Percentiles rank a stretch among this genome's conserved stretches.
phyloP scores from a whole-genome alignment of 208 protist genomes.

The Vickermania spadyakhi region DNA sequence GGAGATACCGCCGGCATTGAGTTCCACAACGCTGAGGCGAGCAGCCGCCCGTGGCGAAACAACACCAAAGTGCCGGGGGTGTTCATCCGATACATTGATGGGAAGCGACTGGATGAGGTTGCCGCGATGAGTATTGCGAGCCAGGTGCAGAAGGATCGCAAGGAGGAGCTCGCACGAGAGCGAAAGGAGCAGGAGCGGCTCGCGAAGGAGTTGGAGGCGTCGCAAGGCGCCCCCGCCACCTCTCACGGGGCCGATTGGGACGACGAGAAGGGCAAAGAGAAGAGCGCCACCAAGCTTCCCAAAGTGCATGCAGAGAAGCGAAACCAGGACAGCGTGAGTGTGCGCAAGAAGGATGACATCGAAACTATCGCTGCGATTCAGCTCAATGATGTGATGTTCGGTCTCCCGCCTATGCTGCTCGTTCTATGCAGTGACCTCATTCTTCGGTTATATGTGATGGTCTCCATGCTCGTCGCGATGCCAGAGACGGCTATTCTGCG shows the following conservation, averaged over 20 bases:
- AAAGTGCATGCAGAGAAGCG: slow-evolving; percentile 1
- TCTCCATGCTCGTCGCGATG: slow-evolving; percentile 39
- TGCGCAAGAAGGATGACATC: slow-evolving; percentile 9
- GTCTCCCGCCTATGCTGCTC: slow-evolving; percentile 33
- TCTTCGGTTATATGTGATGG: slow-evolving; percentile 50
- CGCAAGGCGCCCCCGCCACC: not conserved
- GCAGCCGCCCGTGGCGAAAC: slow-evolving; percentile 18
- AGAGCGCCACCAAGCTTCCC: not conserved
- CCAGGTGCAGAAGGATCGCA: slow-evolving; percentile 5
- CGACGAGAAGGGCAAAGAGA: slow-evolving; percentile 6
- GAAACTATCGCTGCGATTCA: slow-evolving; percentile 21
- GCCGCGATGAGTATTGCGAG: slow-evolving; percentile 7
- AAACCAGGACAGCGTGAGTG: slow-evolving; percentile 8
- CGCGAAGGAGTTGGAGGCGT: not conserved
- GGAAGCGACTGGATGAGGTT: slow-evolving; percentile 25
- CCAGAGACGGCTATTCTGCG: slow-evolving; percentile 41
- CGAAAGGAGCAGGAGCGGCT: not conserved
- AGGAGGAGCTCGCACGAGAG: slow-evolving; percentile 2
- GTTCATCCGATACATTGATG: slow-evolving; percentile 58
- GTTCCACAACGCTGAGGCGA: slow-evolving; percentile 31
- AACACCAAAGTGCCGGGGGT: slow-evolving; percentile 23
- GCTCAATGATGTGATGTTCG: slow-evolving; percentile 24
- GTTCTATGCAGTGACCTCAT: slow-evolving; percentile 53
- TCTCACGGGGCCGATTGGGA: not conserved
- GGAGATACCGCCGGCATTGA: slow-evolving; percentile 5